Percentiles rank a stretch among this genome's conserved stretches.
These are phyloP conservation scores for Mollisia scopiformis DNA, from an alignment of 2,329 filamentous ascomycete species.

Conservation along the genomic window DNA sequence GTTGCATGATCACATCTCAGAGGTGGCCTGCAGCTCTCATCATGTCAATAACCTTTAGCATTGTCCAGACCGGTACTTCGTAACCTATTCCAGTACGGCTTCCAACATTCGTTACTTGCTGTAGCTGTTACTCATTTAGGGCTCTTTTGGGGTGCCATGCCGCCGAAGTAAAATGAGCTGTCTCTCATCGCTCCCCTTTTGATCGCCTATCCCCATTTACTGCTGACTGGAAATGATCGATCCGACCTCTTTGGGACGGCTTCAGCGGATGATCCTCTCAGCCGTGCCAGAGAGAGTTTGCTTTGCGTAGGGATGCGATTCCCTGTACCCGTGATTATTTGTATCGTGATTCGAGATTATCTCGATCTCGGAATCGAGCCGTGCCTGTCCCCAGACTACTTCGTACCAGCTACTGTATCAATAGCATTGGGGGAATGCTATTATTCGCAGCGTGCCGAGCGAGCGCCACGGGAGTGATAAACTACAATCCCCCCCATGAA, in stretches of 20 bases:
- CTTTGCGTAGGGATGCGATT: not conserved
- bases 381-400: not conserved
- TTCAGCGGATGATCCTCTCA: slow-evolving; percentile 7
- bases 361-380: slow-evolving; percentile 14
- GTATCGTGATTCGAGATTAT: slow-evolving; percentile 8
- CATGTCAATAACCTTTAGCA: not conserved
- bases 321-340: not conserved
- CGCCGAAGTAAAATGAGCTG: slow-evolving; percentile 14
- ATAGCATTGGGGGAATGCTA: too few species aligned
- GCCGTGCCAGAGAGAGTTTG: not conserved
- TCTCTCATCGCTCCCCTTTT: slow-evolving; percentile 4
- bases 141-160: slow-evolving; percentile 5
- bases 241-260: not conserved
- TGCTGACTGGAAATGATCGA: not conserved
- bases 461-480: too few species aligned
- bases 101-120: too few species aligned
- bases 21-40: slow-evolving; percentile 7
- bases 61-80: too few species aligned
- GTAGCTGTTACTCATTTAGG: too few species aligned
- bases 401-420: too few species aligned
- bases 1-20: slow-evolving; percentile 20
- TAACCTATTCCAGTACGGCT: too few species aligned
- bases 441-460: too few species aligned
- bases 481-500: too few species aligned
- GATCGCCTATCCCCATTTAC: slow-evolving; percentile 2